A percentile compares a stretch with the other conserved stretches of the same genome.
Conservation (phyloP, 495 filamentous ascomycete species). For the Penicillium odoratum region DNA sequence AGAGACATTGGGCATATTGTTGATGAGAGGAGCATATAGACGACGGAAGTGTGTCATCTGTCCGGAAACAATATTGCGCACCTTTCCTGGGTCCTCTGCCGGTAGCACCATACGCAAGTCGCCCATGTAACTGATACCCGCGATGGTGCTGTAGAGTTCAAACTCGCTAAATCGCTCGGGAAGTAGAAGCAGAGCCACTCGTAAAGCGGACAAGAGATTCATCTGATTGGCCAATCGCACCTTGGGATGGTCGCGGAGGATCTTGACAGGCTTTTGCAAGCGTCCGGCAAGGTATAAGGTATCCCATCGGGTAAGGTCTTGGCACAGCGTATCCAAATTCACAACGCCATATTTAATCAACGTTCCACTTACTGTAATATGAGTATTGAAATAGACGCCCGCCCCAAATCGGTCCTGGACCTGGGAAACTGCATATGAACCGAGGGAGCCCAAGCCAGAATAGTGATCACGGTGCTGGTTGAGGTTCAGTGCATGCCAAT, state of each 20-base stretch:
- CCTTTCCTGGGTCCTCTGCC: constrained; percentile 89
- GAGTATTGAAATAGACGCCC: constrained; percentile 96
- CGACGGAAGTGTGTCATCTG: constrained; percentile 90
- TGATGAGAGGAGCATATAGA: constrained; percentile 84
- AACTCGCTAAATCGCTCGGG: constrained; percentile 83
- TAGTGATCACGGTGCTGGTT: constrained; percentile 89
- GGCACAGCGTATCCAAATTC: constrained; percentile 82
- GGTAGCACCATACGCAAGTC: constrained; percentile 89
- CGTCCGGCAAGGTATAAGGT: constrained; percentile 92
- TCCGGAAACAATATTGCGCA: constrained; percentile 86
- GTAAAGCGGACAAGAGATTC: constrained; percentile 87
- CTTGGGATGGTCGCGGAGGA: constrained; percentile 86
- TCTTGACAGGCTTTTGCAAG: constrained; percentile 96
- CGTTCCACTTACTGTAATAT: constrained; percentile 91
- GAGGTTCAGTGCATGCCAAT: constrained; percentile 95
- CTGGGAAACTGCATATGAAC: constrained; percentile 76
- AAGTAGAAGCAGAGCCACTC: constrained; percentile 83
- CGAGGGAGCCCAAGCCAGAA: constrained; percentile 78
- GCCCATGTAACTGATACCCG: constrained; percentile 88
- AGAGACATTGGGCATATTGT: constrained; percentile 81
- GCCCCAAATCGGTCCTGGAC: constrained; percentile 89
- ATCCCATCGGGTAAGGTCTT: constrained; percentile 84
- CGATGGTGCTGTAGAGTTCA: constrained; percentile 84
- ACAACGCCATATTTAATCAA: constrained; percentile 98
- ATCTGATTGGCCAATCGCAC: constrained; percentile 93